Evolutionary conservation across 495 filamentous ascomycete genomes (phyloP), one percentile per base, ranked within the genome.

Genomic region (Thermothielavioides terrestris): DNA sequence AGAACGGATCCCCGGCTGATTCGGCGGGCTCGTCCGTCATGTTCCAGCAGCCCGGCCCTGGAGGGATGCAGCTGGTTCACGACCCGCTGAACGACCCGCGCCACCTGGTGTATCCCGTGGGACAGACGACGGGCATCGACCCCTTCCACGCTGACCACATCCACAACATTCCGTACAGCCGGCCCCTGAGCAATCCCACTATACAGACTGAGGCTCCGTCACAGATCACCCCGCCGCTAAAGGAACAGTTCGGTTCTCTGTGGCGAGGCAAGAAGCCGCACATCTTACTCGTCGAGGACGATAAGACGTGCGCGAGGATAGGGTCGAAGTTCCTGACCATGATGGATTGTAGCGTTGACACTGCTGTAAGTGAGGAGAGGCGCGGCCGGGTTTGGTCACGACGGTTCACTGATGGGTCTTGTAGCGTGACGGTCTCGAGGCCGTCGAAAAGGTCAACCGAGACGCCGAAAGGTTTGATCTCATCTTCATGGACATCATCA

Each of bases 401-500:
- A 14, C 26, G n/a, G 43, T 46, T 61, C 42, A 61, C 43, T 9
- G 0, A 20, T 17, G n/a, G n/a, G 9, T 28, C 12, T 11, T 21
- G 14, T 15, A 65, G 62, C 43, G 50, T 46, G 88, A 98, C 68
- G 92, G 92, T 11, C 70, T 95, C 43, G 87, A 95, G 66, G 91
- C 92, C 40, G 90, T 96, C 34, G 88, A 87, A 64, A 96, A 94
- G 65, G 83, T 95, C 60, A 89, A 87, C 62, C 71, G 74, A 27
- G 84, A 85, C 14, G 49, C 61, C 26, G 80, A 82, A 15, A 88
- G 86, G 28, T 97, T 94, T 66, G 90, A 97, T 61, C 68, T 98
- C 34, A 88, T 98, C 37, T 77, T 97, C 36, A 98, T 98, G 92
- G 94, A 97, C 69, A 97, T 98, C 57, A 94, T 97, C 52, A 96